phyloP scores from a whole-genome alignment of 345 rosid species.

The Sonneratia caseolaris region DNA sequence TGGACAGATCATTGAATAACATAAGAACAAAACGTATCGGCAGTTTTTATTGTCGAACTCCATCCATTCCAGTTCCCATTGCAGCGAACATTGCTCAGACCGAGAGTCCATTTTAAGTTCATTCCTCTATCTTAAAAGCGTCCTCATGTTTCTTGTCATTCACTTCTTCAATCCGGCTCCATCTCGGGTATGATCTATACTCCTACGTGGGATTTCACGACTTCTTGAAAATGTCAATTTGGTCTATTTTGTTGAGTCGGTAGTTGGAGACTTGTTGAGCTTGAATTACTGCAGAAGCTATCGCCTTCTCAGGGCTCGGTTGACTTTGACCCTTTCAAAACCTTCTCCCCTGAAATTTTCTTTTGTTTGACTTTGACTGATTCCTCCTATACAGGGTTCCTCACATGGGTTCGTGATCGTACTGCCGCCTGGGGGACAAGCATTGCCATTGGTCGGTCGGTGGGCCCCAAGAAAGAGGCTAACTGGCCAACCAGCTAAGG shows the following conservation, averaged over 20 bases:
- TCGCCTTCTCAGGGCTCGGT: neutral
- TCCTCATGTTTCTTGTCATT: no score
- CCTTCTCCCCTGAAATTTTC: neutral
- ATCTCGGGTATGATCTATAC: no score
- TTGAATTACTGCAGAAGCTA: no score
- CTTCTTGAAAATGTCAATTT: neutral
- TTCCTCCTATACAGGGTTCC: neutral
- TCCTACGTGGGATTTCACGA: neutral
- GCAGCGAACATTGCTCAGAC: no score
- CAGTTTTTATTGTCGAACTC: neutral
- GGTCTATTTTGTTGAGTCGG: neutral
- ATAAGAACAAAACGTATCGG: no score
- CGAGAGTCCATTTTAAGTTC: no score
- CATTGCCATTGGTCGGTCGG: neutral
- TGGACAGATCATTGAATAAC: no score
- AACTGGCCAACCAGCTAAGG: neutral
- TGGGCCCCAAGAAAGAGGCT: neutral
- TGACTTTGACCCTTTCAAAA: neutral
- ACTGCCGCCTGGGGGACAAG: neutral
- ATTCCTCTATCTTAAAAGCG: no score
- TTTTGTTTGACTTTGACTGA: neutral
- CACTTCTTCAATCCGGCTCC: no score
- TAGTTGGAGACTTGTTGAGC: no score
- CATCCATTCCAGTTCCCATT: no score
- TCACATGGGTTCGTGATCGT: neutral